These are phyloP conservation scores for Peribolospora baueri DNA, from an alignment of 768 basidiomycete species.

Conservation along the genomic window DNA sequence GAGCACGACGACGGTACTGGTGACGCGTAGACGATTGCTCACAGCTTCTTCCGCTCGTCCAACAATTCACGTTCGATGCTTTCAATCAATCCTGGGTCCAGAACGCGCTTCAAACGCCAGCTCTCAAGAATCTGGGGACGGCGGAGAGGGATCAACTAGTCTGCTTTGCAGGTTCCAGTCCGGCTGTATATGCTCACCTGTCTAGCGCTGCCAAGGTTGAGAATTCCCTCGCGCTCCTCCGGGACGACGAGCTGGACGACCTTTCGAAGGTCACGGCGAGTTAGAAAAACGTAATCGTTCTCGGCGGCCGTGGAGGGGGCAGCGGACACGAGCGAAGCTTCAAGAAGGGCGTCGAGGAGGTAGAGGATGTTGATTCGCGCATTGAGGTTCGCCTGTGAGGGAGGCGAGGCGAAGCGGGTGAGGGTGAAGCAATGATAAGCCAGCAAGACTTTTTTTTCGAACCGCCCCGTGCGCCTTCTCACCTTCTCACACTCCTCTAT, in stretches of 20 bases:
- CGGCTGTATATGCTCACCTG: constrained; percentile 16
- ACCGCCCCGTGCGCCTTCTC: not conserved
- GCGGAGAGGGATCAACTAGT: not conserved
- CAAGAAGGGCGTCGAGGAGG: constrained; percentile 21
- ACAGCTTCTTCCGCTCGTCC: constrained; percentile 6
- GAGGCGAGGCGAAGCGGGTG: not conserved
- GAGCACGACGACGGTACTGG: not conserved
- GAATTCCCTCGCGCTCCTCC: constrained; percentile 19
- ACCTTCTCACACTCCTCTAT: constrained; percentile 22
- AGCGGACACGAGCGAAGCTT: constrained; percentile 6
- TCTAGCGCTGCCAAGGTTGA: constrained; percentile 22
- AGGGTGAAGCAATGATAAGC: not conserved
- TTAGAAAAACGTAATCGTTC: constrained; percentile 18
- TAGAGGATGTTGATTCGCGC: constrained; percentile 24
- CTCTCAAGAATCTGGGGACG: constrained; percentile 15
- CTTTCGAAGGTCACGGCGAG: constrained; percentile 16
- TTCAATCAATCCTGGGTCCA: constrained; percentile 14
- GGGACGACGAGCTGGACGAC: constrained; percentile 22
- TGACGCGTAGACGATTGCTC: constrained; percentile 1
- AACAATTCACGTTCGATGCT: constrained; percentile 9
- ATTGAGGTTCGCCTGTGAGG: constrained; percentile 19
- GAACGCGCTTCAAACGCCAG: constrained; percentile 15
- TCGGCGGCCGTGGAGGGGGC: constrained; percentile 7
- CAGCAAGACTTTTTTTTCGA: not conserved
- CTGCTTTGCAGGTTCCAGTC: not conserved